These are phyloP conservation scores for Schwanniomyces occidentalis DNA, from an alignment of 805 yeast genomes.

Conservation along the genomic window DNA sequence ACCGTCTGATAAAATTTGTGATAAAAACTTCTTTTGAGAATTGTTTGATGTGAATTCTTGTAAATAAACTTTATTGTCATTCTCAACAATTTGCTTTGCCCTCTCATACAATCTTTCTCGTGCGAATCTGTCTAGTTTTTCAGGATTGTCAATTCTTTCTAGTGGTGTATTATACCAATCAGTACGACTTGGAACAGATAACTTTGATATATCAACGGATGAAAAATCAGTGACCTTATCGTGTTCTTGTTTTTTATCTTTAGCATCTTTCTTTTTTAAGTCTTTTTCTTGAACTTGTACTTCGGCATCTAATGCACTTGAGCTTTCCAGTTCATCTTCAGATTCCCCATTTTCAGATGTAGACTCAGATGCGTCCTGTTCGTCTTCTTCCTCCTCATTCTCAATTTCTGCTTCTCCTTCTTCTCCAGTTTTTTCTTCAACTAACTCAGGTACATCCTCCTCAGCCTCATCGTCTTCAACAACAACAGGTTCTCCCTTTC, in stretches of 20 bases:
- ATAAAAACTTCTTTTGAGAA: conserved; percentile 83
- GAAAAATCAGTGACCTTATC: conserved; percentile 40
- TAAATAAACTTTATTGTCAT: conserved; percentile 69
- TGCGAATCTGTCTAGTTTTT: conserved; percentile 51
- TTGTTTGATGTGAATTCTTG: conserved; percentile 73
- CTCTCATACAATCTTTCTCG: conserved; percentile 60
- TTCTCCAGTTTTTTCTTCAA: conserved; percentile 36
- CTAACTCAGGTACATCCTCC: conserved; percentile 23
- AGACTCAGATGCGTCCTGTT: conserved; percentile 19
- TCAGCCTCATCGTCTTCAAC: conserved; percentile 33
- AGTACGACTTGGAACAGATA: conserved; percentile 58
- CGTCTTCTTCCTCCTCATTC: conserved; percentile 35
- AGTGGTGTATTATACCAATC: conserved; percentile 75
- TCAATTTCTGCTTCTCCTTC: conserved; percentile 35
- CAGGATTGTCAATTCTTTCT: conserved; percentile 23
- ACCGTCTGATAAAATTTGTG: conserved; percentile 88
- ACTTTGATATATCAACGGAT: conserved; percentile 56
- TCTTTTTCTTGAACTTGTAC: conserved; percentile 22
- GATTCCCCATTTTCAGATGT: conserved; percentile 10
- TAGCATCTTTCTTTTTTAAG: conserved; percentile 12
- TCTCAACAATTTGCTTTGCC: conserved; percentile 65
- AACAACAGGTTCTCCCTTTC: conserved; percentile 34
- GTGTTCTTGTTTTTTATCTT: conserved; percentile 11
- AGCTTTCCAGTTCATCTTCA: conserved; percentile 12
- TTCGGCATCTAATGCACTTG: conserved; percentile 11